Conservation (phyloP, 768 basidiomycete genomes). For the Lactarius evosmus region DNA sequence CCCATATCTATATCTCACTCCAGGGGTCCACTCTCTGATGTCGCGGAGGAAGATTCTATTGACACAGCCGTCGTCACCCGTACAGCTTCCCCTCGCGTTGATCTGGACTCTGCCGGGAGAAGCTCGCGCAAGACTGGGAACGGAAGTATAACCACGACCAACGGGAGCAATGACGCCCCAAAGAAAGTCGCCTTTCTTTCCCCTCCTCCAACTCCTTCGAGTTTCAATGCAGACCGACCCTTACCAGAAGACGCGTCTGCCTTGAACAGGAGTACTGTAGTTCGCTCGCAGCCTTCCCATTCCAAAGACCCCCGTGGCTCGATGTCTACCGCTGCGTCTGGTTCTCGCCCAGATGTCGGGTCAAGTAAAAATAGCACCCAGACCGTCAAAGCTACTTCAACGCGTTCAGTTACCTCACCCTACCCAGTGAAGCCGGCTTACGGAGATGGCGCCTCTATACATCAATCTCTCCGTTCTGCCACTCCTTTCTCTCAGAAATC, state of each 20-base stretch:
- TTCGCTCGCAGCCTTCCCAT: conserved; percentile 73
- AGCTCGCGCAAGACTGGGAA: conserved; percentile 43
- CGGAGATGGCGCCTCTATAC: conserved; percentile 50
- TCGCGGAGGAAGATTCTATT: conserved; percentile 24
- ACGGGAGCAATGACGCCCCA: conserved; percentile 46
- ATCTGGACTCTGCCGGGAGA: conserved; percentile 37
- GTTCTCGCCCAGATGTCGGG: conserved; percentile 60
- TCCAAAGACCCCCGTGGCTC: conserved; percentile 69
- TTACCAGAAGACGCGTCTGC: conserved; percentile 47
- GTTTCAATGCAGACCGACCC: conserved; percentile 46
- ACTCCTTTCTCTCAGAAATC: conserved; percentile 84
- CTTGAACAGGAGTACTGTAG: conserved; percentile 60
- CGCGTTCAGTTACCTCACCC: conserved; percentile 61
- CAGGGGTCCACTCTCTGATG: conserved; percentile 30
- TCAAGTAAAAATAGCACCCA: conserved; percentile 43
- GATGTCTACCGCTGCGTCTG: conserved; percentile 55
- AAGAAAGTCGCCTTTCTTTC: conserved; percentile 91
- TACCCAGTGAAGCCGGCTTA: conserved; percentile 45
- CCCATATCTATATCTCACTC: conserved; percentile 26
- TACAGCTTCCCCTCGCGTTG: conserved; percentile 27
- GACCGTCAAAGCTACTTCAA: conserved; percentile 51
- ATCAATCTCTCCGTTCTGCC: conserved; percentile 67
- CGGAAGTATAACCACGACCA: conserved; percentile 33
- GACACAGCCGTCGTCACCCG: conserved; percentile 26
- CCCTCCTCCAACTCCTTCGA: conserved; percentile 64